These are phyloP conservation scores for Aurantiochytrium sp. DNA, from an alignment of 108 stramenopile genomes.

Conservation along the genomic window DNA sequence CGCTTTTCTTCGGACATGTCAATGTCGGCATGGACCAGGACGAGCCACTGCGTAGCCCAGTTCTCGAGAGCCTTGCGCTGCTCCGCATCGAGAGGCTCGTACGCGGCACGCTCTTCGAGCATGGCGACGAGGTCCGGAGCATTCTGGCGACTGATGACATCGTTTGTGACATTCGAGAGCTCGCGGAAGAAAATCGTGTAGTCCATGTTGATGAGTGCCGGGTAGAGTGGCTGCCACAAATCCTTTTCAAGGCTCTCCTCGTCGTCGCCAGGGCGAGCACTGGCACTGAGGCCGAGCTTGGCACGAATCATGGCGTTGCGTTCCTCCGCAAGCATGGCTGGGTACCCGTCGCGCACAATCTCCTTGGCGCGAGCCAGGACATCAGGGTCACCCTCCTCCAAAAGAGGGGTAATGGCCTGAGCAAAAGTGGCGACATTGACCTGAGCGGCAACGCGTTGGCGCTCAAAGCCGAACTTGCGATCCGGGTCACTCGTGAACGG, in stretches of 20 bases:
- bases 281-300: not conserved
- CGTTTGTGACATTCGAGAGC: not conserved
- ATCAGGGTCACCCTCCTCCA: conserved; percentile 42
- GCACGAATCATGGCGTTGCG: not conserved
- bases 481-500: conserved; percentile 72
- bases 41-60: not conserved
- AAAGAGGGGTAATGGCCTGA: conserved; percentile 60
- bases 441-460: conserved; percentile 70
- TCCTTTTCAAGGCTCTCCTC: not conserved
- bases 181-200: conserved; percentile 37
- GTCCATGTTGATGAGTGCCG: not conserved
- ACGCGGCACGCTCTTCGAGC: not conserved
- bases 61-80: not conserved
- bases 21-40: not conserved
- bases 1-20: not conserved
- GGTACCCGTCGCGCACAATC: not conserved
- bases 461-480: conserved; percentile 77
- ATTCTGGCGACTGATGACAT: not conserved
- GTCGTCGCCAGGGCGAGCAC: not conserved
- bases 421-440: conserved; percentile 70
- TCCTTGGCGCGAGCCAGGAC: not conserved
- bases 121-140: not conserved
- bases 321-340: not conserved
- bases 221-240: not conserved
- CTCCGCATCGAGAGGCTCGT: not conserved